Conservation (phyloP, 345 rosid genomes). For the Camelina hispida region DNA sequence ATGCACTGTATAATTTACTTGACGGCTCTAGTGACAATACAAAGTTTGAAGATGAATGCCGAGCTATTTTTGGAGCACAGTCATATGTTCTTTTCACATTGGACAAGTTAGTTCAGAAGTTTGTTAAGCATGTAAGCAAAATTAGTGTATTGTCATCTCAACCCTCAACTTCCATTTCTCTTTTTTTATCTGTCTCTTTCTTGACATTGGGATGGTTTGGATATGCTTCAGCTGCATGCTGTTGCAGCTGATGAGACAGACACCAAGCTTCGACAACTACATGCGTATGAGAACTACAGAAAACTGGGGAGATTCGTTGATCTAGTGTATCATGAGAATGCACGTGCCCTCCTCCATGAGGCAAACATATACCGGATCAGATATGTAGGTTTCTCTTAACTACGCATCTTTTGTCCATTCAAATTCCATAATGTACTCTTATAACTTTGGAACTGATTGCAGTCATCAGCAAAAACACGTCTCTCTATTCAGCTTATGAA, state of each 20-base stretch:
- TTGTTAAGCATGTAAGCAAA: constrained; percentile 80
- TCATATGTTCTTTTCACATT: constrained; percentile 91
- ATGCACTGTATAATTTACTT: constrained; percentile 87
- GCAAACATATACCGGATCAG: constrained; percentile 87
- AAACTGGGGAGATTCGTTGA: constrained; percentile 73
- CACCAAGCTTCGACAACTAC: constrained; percentile 83
- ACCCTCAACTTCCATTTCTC: constrained; percentile 7
- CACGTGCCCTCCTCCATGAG: constrained; percentile 81
- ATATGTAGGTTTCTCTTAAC: constrained; percentile 67
- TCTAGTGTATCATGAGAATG: constrained; percentile 80
- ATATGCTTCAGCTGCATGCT: constrained; percentile 75
- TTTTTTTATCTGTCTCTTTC: not conserved
- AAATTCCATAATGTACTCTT: constrained; percentile 19
- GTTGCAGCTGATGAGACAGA: constrained; percentile 88
- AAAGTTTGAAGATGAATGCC: constrained; percentile 97
- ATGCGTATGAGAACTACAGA: constrained; percentile 80
- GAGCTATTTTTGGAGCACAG: constrained; percentile 93
- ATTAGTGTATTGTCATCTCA: constrained; percentile 10
- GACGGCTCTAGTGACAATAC: constrained; percentile 92
- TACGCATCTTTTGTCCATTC: constrained; percentile 11
- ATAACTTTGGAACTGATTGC: constrained; percentile 45
- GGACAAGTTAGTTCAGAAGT: constrained; percentile 91
- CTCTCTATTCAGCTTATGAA: constrained; percentile 94
- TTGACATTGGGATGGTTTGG: constrained; percentile 16
- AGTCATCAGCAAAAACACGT: constrained; percentile 62